These are phyloP conservation scores for Protoeuglena noctilucae DNA, from an alignment of 139 green algal species.

Conservation along the genomic window DNA sequence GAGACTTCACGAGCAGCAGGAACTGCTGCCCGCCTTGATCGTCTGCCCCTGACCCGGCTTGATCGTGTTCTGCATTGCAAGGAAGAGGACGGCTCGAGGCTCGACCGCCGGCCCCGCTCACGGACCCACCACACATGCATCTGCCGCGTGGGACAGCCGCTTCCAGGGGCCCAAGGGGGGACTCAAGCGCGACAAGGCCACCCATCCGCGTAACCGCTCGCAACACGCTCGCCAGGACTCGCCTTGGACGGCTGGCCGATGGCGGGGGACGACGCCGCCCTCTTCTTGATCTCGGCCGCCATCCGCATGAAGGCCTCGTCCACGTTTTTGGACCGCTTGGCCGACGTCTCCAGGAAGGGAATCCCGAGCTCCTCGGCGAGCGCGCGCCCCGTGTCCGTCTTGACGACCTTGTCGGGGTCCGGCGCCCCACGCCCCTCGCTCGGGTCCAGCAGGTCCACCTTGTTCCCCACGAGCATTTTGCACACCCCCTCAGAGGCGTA, in stretches of 20 bases:
- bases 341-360: constrained; percentile 95
- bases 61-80: constrained; percentile 67
- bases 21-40: constrained; percentile 48
- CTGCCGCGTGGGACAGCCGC: not conserved
- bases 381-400: constrained; percentile 30
- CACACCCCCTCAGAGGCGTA: constrained; percentile 99
- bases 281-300: constrained; percentile 98
- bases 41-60: constrained; percentile 59
- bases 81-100: not conserved
- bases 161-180: not conserved
- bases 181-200: not conserved
- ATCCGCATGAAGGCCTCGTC: constrained; percentile 99
- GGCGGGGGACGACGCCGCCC: not conserved
- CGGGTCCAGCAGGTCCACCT: constrained; percentile 71
- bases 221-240: not conserved
- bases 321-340: constrained; percentile 97
- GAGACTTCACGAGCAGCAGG: constrained; percentile 74
- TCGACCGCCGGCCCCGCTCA: not conserved
- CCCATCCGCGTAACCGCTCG: not conserved
- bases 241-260: not conserved
- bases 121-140: not conserved
- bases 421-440: not conserved
- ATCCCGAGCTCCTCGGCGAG: constrained; percentile 99
- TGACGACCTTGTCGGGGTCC: not conserved
- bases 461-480: constrained; percentile 99